Conservation (phyloP, 441 rosid species). For the Capsella rubella region DNA sequence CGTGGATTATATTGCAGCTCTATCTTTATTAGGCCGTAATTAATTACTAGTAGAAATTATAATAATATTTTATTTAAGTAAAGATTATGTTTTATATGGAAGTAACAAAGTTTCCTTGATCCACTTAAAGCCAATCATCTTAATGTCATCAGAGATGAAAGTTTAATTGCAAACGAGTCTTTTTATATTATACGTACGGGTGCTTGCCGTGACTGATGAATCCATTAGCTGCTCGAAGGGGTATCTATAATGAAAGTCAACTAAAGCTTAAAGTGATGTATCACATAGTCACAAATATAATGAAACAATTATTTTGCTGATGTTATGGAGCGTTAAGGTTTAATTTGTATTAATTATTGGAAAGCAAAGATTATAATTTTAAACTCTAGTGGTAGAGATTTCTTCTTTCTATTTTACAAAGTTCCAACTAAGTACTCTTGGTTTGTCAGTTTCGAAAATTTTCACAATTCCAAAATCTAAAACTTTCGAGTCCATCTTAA, state of each 20-base stretch:
- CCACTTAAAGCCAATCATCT: slow-evolving; percentile 16
- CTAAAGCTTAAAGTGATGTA: no score
- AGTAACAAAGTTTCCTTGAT: slow-evolving; percentile 13
- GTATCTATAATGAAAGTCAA: no score
- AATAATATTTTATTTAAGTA: neutral
- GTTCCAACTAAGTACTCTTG: neutral
- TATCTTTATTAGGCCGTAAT: slow-evolving; percentile 10
- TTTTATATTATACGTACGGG: neutral
- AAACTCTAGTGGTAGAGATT: slow-evolving; percentile 1
- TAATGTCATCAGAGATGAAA: neutral
- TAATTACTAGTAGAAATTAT: neutral
- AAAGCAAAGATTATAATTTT: neutral
- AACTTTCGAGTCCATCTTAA: neutral
- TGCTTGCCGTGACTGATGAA: no score
- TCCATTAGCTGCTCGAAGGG: no score
- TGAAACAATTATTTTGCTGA: no score
- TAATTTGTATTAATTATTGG: no score
- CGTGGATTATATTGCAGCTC: slow-evolving; percentile 14
- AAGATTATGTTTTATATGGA: neutral
- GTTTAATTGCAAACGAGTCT: neutral
- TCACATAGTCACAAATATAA: no score
- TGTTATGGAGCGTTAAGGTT: no score
- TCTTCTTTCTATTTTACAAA: neutral
- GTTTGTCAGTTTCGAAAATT: neutral
- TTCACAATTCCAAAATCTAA: neutral